These are phyloP conservation scores for Diutina mesorugosa DNA, from an alignment of 1,139 yeast genomes.

Conservation along the genomic window DNA sequence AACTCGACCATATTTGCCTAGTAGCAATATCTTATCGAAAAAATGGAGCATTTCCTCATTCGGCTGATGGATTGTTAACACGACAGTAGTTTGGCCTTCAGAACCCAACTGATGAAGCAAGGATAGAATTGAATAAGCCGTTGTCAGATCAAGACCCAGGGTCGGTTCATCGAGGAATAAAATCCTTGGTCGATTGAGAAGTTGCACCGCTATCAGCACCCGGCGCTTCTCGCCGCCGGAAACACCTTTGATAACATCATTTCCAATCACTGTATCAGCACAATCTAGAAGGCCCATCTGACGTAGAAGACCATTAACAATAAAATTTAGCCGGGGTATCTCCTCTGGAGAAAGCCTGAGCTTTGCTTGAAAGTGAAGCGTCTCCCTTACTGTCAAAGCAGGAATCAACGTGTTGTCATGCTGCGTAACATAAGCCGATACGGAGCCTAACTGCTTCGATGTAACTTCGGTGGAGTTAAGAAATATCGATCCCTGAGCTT, in stretches of 20 bases:
- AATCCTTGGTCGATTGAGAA: background rate
- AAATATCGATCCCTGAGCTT: background rate
- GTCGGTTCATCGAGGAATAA: background rate
- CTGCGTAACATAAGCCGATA: background rate
- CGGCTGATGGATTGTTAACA: slow-evolving; percentile 81
- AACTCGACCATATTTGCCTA: slow-evolving; percentile 63
- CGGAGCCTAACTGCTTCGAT: background rate
- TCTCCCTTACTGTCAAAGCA: background rate
- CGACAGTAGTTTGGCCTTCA: slow-evolving; percentile 49
- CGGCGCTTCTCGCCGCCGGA: background rate
- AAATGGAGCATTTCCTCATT: slow-evolving; percentile 46
- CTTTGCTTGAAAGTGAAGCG: background rate
- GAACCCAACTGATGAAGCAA: slow-evolving; percentile 28
- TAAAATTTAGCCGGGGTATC: background rate
- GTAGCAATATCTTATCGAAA: slow-evolving; percentile 55
- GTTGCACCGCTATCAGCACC: background rate
- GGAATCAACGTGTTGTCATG: background rate
- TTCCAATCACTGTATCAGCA: background rate
- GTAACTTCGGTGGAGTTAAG: background rate
- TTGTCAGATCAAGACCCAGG: background rate
- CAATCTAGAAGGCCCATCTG: background rate
- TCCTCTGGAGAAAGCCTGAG: background rate
- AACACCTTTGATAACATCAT: background rate
- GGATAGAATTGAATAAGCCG: background rate
- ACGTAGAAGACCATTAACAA: background rate